Conservation (phyloP, 257 asterid species). For the Nyctanthes arbortristis region DNA sequence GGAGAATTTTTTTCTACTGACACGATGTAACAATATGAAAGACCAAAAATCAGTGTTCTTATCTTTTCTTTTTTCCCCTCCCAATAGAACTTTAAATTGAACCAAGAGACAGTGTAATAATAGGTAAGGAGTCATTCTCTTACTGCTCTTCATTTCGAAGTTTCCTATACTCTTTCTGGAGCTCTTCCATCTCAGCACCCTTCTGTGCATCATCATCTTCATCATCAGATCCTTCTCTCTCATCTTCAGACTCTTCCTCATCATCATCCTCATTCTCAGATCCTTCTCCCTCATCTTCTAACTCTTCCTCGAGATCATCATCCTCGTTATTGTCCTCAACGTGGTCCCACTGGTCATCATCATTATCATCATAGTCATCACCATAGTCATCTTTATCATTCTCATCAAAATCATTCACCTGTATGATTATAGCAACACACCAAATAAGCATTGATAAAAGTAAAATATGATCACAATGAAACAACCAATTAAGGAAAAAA, state of each 20-base stretch:
- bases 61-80: background rate
- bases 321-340: constrained; percentile 24
- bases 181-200: constrained; percentile 66
- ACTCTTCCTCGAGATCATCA: constrained; percentile 10
- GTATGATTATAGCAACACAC: constrained; percentile 10
- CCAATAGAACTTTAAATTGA: constrained; percentile 10
- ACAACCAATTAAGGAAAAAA: background rate
- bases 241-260: constrained; percentile 31
- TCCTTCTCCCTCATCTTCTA: constrained; percentile 23
- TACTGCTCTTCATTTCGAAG: constrained; percentile 78
- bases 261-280: constrained; percentile 32
- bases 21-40: constrained; percentile 1
- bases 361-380: background rate
- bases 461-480: background rate
- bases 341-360: too few species aligned
- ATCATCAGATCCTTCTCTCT: constrained; percentile 19
- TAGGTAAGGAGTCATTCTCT: constrained; percentile 27
- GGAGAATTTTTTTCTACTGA: background rate
- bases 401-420: constrained; percentile 23
- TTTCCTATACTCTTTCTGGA: constrained; percentile 66
- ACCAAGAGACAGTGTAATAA: constrained; percentile 6
- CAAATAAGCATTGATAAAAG: background rate
- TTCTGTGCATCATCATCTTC: constrained; percentile 36
- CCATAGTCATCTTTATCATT: constrained; percentile 22
- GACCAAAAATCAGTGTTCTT: constrained; percentile 8